phyloP scores from a whole-genome alignment of 345 rosid species.

The Rhodomyrtus tomentosa region DNA sequence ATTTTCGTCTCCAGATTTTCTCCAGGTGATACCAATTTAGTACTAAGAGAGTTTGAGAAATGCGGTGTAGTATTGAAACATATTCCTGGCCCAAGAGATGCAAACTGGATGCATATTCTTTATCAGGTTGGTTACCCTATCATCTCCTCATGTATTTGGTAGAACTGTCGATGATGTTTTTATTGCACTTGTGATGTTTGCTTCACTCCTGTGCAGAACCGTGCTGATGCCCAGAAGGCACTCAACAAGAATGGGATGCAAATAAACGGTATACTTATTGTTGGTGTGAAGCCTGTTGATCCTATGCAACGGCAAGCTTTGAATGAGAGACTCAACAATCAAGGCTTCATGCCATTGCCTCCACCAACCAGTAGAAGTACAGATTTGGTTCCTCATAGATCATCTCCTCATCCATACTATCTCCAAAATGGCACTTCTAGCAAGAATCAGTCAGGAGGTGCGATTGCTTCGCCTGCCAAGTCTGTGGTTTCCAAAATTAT shows the following conservation, averaged over 20 bases:
- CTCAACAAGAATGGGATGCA: constrained; percentile 79
- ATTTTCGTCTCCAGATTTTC: constrained; percentile 43
- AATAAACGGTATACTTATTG: constrained; percentile 66
- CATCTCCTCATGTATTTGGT: neutral
- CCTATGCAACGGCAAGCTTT: constrained; percentile 68
- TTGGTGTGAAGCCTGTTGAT: constrained; percentile 89
- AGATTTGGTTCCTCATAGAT: constrained; percentile 21
- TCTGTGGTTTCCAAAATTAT: constrained; percentile 69
- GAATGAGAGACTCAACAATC: constrained; percentile 62
- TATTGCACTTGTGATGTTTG: neutral
- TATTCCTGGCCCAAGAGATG: constrained; percentile 89
- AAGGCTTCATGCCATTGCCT: constrained; percentile 76
- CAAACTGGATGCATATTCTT: constrained; percentile 96
- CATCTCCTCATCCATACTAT: constrained; percentile 41
- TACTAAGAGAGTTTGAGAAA: constrained; percentile 88
- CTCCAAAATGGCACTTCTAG: constrained; percentile 53
- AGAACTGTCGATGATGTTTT: neutral
- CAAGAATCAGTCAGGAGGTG: constrained; percentile 47
- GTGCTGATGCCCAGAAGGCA: constrained; percentile 87
- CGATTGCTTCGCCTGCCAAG: constrained; percentile 78
- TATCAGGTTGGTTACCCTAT: constrained; percentile 45
- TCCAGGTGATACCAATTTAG: constrained; percentile 81
- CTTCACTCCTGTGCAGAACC: constrained; percentile 37
- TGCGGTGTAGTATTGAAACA: constrained; percentile 84
- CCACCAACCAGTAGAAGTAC: constrained; percentile 36